Base-by-base conservation (phyloP, 768 basidiomycete genomes). In the Mycena rosella region DNA sequence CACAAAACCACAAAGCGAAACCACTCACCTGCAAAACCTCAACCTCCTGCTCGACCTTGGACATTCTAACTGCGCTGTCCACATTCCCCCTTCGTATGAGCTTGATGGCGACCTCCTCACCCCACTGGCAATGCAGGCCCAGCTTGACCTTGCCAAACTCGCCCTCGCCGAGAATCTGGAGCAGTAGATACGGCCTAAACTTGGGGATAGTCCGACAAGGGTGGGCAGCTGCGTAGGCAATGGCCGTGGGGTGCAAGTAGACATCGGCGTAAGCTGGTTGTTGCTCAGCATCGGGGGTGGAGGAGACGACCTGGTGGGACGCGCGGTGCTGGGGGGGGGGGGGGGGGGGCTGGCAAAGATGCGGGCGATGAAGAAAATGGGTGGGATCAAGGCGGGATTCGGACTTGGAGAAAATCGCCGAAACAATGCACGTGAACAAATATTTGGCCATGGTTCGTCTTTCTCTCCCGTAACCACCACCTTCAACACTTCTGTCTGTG, bases 111-210 rank as follows among this genome's bases (percentile, higher is more conserved):
- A 97, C 96, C 77, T 98, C 97, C 78, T 98, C 96, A 30, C 95
- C 96, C 90, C 93, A 98, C 71, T 93, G 90, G 72, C 85, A 86
- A 74, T 99, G 97, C 58, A 99, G 84, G 8, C 97, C 97, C n/a
- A 99, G 89, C 78, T 98, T 99, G 82, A 99, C 96, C 78, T 99
- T 99, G 51, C 96, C 96, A 76, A 98, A 98, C 83, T 99, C 97
- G 72, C 97, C 97, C 81, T 99, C 97, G 49, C 98, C 98, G 22
- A 99, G 86, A 0, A 97, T 99, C 78, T 99, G 96, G 20, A 99
- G 84, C 42, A 99, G 86, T 13, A 99, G 84, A 79, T 99, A 99
- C 0, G 96, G 96, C 0, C 98, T 98, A 72, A 99, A 99, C 79
- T 91, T 93, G 60, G 95, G 95, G 45, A 96, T 95, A 27, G 89